phyloP scores from a whole-genome alignment of 768 basidiomycete species.

The Lentinula guzmanii region DNA sequence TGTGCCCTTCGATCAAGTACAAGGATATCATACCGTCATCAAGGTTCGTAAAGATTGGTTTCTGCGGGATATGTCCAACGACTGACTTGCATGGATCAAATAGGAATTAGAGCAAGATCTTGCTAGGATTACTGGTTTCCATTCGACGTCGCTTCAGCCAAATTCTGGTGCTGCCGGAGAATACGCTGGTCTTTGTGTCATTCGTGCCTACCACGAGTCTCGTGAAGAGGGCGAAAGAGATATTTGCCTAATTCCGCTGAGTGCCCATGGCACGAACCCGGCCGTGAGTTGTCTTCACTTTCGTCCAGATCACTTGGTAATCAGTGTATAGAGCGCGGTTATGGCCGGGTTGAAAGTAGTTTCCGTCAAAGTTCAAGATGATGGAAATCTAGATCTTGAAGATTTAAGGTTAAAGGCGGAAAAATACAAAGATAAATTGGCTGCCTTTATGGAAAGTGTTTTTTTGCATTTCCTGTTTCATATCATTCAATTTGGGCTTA shows the following conservation, averaged over 20 bases:
- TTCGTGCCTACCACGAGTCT: slow-evolving; percentile 90
- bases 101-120: slow-evolving; percentile 90
- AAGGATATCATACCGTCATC: slow-evolving; percentile 81
- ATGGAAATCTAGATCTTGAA: slow-evolving; percentile 85
- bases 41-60: slow-evolving; percentile 37
- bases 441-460: slow-evolving; percentile 83
- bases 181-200: slow-evolving; percentile 92
- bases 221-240: slow-evolving; percentile 81
- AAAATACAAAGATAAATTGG: slow-evolving; percentile 85
- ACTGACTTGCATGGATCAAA: not conserved
- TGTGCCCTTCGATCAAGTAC: slow-evolving; percentile 81
- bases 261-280: slow-evolving; percentile 98
- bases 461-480: not conserved
- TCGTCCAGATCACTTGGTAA: not conserved
- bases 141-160: slow-evolving; percentile 93
- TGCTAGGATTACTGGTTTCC: slow-evolving; percentile 94
- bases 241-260: slow-evolving; percentile 90
- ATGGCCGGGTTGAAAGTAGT: slow-evolving; percentile 98
- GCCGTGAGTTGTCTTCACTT: slow-evolving; percentile 44
- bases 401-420: slow-evolving; percentile 87
- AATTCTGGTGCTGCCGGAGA: slow-evolving; percentile 99
- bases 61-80: not conserved
- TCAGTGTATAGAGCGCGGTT: slow-evolving; percentile 68
- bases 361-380: slow-evolving; percentile 79
- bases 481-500: slow-evolving; percentile 19